Evolutionary conservation across 768 basidiomycete genomes (phyloP), one percentile per base, ranked within the genome.

Genomic region (Fistulinella prunicolor): DNA sequence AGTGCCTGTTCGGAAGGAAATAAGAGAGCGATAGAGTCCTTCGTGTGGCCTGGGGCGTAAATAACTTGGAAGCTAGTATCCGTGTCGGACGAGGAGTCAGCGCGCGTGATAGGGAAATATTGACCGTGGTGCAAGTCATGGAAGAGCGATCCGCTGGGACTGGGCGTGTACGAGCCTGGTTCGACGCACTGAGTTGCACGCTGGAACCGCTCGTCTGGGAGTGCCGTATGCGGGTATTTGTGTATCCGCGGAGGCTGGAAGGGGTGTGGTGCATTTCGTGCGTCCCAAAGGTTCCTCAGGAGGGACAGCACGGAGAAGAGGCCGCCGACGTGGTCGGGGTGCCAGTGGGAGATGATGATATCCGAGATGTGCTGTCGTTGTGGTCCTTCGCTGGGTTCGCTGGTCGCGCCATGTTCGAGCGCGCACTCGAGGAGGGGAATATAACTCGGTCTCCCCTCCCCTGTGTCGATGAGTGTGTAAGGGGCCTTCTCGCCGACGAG

Each of bases 301-400:
- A 91, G 79, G 6, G 60, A 53, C 1, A 97, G 76, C 1, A 96
- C 85, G 23, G 77, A 69, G 0, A 79, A 78, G 2, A 96, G 71
- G 5, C 94, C 95, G 7, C 79, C 79, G 53, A 85, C 74, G 55
- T 98, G 95, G 68, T 98, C 95, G 24, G 72, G 70, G 63, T 98
- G 95, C 77, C 85, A 85, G 66, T 98, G 95, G 0, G 93, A 91
- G 46, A 98, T 73, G 59, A 98, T 73, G 67, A 98, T 89, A 62
- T 97, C 93, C 10, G 89, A 90, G 41, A 97, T 69, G 41, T 83
- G 77, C 12, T 56, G 63, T 14, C 38, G 51, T 1, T 42, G 49
- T 3, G 42, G 10, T 14, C 12, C 8, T 17, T 20, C 23, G n/a
- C 7, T 21, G 3, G 19, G 21, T 22, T 38, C 24, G 14, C 17